These are phyloP conservation scores for Pyronema omphalodes DNA, from an alignment of 495 filamentous ascomycete species.

Conservation along the genomic window DNA sequence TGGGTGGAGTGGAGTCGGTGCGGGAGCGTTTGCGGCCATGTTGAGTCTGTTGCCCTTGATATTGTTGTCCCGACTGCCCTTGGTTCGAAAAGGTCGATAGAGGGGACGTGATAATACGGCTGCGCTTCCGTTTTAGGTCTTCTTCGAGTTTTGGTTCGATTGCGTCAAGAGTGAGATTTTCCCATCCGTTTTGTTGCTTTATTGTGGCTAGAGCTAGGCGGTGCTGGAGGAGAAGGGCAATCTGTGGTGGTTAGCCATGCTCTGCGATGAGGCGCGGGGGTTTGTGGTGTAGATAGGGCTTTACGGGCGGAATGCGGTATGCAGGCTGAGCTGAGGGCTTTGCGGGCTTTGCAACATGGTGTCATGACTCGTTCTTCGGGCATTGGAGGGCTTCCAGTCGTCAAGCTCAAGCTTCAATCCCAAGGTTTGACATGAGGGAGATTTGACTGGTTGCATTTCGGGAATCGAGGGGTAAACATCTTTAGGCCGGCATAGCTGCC, in stretches of 20 bases:
- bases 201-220: constrained; percentile 87
- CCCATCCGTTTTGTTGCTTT: constrained; percentile 84
- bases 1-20: constrained; percentile 9
- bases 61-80: not conserved
- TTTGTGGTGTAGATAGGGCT: not conserved
- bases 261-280: not conserved
- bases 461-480: too few relatives aligned
- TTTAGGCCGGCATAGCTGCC: too few relatives aligned
- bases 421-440: too few relatives aligned
- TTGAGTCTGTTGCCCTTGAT: constrained; percentile 20
- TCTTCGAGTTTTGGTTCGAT: constrained; percentile 60
- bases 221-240: constrained; percentile 76
- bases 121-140: constrained; percentile 45
- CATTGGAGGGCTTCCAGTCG: too few relatives aligned
- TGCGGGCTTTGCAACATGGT: too few relatives aligned
- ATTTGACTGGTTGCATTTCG: too few relatives aligned
- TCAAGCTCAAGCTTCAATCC: too few relatives aligned
- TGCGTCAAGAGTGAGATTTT: constrained; percentile 53
- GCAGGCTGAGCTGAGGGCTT: not conserved
- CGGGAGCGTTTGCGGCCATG: constrained; percentile 19
- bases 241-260: constrained; percentile 34
- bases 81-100: constrained; percentile 22
- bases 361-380: too few relatives aligned
- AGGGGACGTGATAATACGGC: not conserved
- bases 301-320: not conserved